Evolutionary conservation across 2,329 filamentous ascomycete species (phyloP).

Genomic region (Macroventuria anomochaeta): DNA sequence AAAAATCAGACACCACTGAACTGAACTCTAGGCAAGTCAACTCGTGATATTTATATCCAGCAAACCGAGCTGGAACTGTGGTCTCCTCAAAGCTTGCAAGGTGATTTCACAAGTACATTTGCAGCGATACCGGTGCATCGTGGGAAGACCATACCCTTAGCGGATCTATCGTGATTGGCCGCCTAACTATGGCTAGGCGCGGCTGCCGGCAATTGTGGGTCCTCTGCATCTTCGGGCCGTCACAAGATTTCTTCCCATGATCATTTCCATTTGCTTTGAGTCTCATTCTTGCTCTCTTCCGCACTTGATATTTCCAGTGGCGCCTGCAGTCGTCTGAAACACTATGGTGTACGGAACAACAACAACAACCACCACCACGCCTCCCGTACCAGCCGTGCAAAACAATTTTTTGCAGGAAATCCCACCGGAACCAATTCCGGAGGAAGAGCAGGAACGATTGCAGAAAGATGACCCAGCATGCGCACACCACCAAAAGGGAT

Average conservation of each 20-base stretch:
- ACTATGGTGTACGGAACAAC: constrained; percentile 26
- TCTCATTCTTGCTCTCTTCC: neutral
- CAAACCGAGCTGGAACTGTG: too few species aligned
- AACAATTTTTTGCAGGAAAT: constrained; percentile 5
- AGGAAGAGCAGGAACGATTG: constrained; percentile 6
- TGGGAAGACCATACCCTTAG: too few species aligned
- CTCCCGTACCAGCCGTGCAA: neutral
- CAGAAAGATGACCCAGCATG: constrained; percentile 11
- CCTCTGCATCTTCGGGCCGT: neutral
- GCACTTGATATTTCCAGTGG: neutral
- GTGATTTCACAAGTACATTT: too few species aligned
- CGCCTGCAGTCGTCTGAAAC: neutral
- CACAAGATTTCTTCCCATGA: constrained; percentile 6
- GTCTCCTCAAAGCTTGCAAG: too few species aligned
- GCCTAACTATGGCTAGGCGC: constrained; percentile 13
- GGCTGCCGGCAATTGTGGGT: constrained; percentile 9
- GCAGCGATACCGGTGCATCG: too few species aligned
- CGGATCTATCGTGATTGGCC: neutral
- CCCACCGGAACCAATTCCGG: constrained; percentile 10
- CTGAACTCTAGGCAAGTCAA: too few species aligned
- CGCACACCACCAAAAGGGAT: neutral
- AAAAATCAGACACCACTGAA: too few species aligned
- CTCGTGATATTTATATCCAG: too few species aligned
- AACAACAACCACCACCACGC: constrained; percentile 2
- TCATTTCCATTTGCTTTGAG: neutral